Percentiles rank a stretch among this genome's conserved stretches.
phyloP scores from a whole-genome alignment of 805 yeast genomes.

The Cyberlindnera veronae region DNA sequence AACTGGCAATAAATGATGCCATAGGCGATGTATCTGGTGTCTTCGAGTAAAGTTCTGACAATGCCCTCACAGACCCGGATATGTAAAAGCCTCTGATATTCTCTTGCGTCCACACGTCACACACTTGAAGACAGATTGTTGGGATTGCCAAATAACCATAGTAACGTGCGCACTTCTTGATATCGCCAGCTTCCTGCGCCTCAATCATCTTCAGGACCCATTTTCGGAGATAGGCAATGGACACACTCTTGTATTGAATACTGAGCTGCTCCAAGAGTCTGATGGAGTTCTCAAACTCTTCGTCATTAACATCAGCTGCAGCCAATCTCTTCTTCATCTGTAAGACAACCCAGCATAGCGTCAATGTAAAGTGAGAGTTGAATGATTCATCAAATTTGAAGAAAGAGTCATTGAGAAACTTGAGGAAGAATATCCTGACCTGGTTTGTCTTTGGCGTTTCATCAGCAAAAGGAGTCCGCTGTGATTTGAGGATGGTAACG shows the following conservation, averaged over 20 bases:
- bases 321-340: slow-evolving; percentile 17
- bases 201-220: slow-evolving; percentile 13
- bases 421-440: slow-evolving; percentile 12
- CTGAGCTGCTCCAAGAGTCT: slow-evolving; percentile 3
- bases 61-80: slow-evolving; percentile 16
- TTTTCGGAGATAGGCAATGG: slow-evolving; percentile 11
- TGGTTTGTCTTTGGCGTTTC: slow-evolving; percentile 10
- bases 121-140: slow-evolving; percentile 16
- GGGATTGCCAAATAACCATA: slow-evolving; percentile 11
- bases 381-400: slow-evolving; percentile 7
- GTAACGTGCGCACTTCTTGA: slow-evolving; percentile 2
- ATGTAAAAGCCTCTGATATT: slow-evolving; percentile 14
- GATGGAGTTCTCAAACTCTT: slow-evolving; percentile 2
- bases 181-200: slow-evolving; percentile 10
- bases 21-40: slow-evolving; percentile 17
- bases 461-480: slow-evolving; percentile 7
- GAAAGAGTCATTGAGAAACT: slow-evolving; percentile 13
- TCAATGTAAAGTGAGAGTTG: slow-evolving; percentile 6
- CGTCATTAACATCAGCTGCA: slow-evolving; percentile 5
- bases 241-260: slow-evolving; percentile 6
- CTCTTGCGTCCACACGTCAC: slow-evolving; percentile 13
- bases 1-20: slow-evolving; percentile 12
- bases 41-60: slow-evolving; percentile 17
- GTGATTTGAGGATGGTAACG: slow-evolving; percentile 12
- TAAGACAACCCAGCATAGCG: slow-evolving; percentile 17